Evolutionary conservation across 2,329 filamentous ascomycete genomes (phyloP), one percentile per base, ranked within the genome.

Genomic region (Bisporella sp.): DNA sequence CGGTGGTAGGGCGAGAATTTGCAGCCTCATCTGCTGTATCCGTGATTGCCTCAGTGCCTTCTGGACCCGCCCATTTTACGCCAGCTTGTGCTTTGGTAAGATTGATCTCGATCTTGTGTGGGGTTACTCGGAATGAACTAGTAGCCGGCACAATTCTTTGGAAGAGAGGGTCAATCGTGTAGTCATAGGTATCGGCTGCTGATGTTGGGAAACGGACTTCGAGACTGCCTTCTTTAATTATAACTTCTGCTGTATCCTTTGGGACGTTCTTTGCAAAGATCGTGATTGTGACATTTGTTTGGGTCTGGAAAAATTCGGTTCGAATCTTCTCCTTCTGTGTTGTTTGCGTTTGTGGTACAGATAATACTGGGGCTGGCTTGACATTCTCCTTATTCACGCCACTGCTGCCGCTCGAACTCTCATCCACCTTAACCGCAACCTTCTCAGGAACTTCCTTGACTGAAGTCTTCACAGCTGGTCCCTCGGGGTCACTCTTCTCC

Each of bases 21-120:
- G 50, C 31, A 7, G 6, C 41, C 30, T 40, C 49, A 43, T 41
- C 28, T 4, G 48, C 39, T 29, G 28, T 50, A 13, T 43, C 43
- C 7, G 31, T 8, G 35, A 59, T 57, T 4, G 52, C 39, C 33
- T 58, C 58, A 12, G 54, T 57, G 31, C 59, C 56, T 63, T 68
- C 59, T 6, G 59, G 55, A 33, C 48, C 53, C 21, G 48, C 62
- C 59, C 57, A 63, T 55, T 62, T 65, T 13, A 51, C 45, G 5
- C 84, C 85, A 0, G 78, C 67, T 1, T 67, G 73, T 40, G 75
- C 71, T 67, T 96, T 96, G 54, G 75, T 76, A 12, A 96, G 75
- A 8, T 72, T 77, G 37, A 96, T 71, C 66, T 95, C 90, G 48
- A 95, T 76, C 66, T 96, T 96, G 62, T 82, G 89, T 1, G 85